Percentiles rank a stretch among this genome's conserved stretches.
Conservation (phyloP, 768 basidiomycete species). For the Coprinopsis strossmayeri region DNA sequence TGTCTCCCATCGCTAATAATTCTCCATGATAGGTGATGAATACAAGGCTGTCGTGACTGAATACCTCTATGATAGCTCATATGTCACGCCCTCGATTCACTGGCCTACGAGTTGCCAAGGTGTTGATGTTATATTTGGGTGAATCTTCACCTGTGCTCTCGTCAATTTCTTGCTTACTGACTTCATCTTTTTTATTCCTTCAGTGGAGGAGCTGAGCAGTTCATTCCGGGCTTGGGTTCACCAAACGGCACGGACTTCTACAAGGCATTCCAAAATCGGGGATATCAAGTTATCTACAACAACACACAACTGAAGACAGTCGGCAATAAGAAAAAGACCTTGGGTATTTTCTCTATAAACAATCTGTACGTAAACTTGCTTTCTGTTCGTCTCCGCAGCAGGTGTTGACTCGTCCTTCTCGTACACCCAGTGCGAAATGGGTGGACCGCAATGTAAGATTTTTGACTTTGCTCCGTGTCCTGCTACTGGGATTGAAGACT, state of each 20-base stretch:
- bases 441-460: constrained; percentile 30
- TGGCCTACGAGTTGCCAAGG: constrained; percentile 38
- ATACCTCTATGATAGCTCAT: constrained; percentile 26
- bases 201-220: constrained; percentile 39
- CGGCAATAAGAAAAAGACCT: constrained; percentile 26
- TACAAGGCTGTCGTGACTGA: constrained; percentile 29
- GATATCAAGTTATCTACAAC: constrained; percentile 34
- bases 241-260: constrained; percentile 35
- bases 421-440: constrained; percentile 32
- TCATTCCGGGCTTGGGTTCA: constrained; percentile 30
- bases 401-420: neutral
- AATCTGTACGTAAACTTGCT: constrained; percentile 16
- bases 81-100: constrained; percentile 25
- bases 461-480: neutral
- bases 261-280: constrained; percentile 31
- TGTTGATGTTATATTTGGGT: constrained; percentile 40
- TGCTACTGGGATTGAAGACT: neutral
- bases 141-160: constrained; percentile 4
- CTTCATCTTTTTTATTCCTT: neutral
- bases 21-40: constrained; percentile 19
- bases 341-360: constrained; percentile 38
- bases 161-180: neutral
- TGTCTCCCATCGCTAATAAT: neutral
- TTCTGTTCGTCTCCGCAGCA: neutral
- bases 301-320: constrained; percentile 27